Evolutionary conservation across 2,329 filamentous ascomycete genomes (phyloP), one percentile per base, ranked within the genome.

Genomic region (Fonsecaea erecta): DNA sequence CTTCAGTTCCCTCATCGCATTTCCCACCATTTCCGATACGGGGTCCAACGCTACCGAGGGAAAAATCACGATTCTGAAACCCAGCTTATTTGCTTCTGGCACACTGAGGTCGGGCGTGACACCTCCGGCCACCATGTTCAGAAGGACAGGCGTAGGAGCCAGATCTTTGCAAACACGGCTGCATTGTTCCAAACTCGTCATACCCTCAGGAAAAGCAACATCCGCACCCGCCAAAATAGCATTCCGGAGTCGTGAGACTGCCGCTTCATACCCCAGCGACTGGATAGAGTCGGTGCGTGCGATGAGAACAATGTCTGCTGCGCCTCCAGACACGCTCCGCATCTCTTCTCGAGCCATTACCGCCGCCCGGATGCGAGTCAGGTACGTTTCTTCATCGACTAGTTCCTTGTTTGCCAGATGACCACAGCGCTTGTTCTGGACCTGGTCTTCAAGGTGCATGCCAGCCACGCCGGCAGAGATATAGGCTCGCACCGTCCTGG

Each of bases 381-480:
- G 68, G 58, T 75, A 79, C 1, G 73, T 75, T 1, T 73, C 71
- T 1, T 56, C 67, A 53, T 75, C 75, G n/a, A 79, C 77, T 8
- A 79, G 73, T 37, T 76, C 72, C 67, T 79, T 80, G 32, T 77
- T 77, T 1, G 67, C 73, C 0, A 79, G 73, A 58, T 80, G 77
- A 0, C 78, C 77, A 62, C 78, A 80, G 18, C 77, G 76, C 63
- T 80, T 80, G 5, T 74, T 78, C 59, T 34, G 35, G 14, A 67
- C 61, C 55, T 81, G 76, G 73, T 86, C 85, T 73, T 87, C 84
- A 68, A 86, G 80, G 71, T 86, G 85, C 52, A 86, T 78, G 9
- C 77, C 84, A 1, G 85, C 84, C 2, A 86, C 81, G 18, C 84
- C 84, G 2, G 82, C 78, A 56, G 80, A 79, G 30, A 80, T 79